phyloP scores from a whole-genome alignment of 495 filamentous ascomycete species.

The Pyrenula aspistea region DNA sequence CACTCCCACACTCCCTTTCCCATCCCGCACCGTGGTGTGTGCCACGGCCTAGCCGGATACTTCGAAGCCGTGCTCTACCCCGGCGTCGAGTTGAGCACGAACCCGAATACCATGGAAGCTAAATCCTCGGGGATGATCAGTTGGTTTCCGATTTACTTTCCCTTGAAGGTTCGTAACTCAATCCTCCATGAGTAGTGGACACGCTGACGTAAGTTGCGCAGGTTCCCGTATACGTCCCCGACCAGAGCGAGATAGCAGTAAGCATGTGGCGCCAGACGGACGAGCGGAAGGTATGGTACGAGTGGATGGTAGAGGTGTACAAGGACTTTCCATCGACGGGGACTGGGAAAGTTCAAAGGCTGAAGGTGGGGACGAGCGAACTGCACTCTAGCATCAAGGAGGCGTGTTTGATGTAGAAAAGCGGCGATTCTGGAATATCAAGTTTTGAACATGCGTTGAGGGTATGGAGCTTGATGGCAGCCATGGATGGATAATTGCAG shows the following conservation, averaged over 20 bases:
- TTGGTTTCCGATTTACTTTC: constrained; percentile 99
- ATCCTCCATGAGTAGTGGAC: not conserved
- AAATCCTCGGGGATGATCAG: constrained; percentile 96
- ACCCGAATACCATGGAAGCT: constrained; percentile 79
- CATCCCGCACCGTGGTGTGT: constrained; percentile 60
- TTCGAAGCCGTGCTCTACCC: constrained; percentile 88
- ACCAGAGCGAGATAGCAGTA: constrained; percentile 70
- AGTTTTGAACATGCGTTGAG: no score
- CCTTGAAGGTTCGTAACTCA: constrained; percentile 60
- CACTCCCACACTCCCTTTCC: constrained; percentile 64
- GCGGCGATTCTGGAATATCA: no score
- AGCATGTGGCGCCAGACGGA: constrained; percentile 94
- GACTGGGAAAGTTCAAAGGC: constrained; percentile 23
- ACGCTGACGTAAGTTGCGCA: no score
- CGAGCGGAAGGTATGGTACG: constrained; percentile 95
- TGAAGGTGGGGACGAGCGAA: constrained; percentile 59
- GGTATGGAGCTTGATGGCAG: no score
- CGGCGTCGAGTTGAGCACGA: constrained; percentile 77
- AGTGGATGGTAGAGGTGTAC: constrained; percentile 89
- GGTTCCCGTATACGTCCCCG: constrained; percentile 81
- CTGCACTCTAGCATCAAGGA: constrained; percentile 82
- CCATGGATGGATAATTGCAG: no score
- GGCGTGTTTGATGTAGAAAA: constrained; percentile 88
- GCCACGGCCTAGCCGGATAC: constrained; percentile 87
- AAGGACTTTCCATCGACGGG: constrained; percentile 23